phyloP scores from a whole-genome alignment of 2,329 filamentous ascomycete genomes.

The Bipolaris sorokiniana region DNA sequence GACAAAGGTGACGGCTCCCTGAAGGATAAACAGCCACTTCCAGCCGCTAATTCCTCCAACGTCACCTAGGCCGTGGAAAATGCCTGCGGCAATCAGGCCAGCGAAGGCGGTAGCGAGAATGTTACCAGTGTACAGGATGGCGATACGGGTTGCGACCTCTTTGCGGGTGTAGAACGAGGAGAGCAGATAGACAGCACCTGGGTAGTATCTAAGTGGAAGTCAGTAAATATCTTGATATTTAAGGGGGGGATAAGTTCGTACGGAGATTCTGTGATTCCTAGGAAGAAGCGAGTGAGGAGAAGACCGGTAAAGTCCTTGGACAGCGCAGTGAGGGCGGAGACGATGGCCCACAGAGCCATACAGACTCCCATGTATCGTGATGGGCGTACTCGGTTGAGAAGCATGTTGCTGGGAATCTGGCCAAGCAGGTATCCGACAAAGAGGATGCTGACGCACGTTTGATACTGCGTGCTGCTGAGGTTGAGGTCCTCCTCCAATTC shows the following conservation, averaged over 20 bases:
- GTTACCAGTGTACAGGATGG: constrained; percentile 50
- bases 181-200: constrained; percentile 47
- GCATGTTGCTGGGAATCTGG: constrained; percentile 48
- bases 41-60: constrained; percentile 33
- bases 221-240: too few relatives aligned
- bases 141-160: constrained; percentile 60
- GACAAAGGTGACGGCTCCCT: constrained; percentile 40
- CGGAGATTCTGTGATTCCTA: constrained; percentile 53
- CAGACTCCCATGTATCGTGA: constrained; percentile 33
- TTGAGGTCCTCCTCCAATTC: constrained; percentile 65
- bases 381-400: constrained; percentile 42
- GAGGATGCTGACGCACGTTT: constrained; percentile 34
- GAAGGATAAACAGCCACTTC: constrained; percentile 41
- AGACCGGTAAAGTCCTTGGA: constrained; percentile 53
- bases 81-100: constrained; percentile 51
- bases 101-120: constrained; percentile 52
- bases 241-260: too few relatives aligned
- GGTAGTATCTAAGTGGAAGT: too few relatives aligned
- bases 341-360: constrained; percentile 53
- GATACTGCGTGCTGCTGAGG: constrained; percentile 28
- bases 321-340: constrained; percentile 52
- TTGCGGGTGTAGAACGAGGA: constrained; percentile 48
- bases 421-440: constrained; percentile 45
- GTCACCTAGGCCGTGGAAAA: constrained; percentile 36
- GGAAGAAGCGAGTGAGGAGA: constrained; percentile 53